Conservation (phyloP, 306 rosid genomes). For the Cyamopsis tetragonoloba region DNA sequence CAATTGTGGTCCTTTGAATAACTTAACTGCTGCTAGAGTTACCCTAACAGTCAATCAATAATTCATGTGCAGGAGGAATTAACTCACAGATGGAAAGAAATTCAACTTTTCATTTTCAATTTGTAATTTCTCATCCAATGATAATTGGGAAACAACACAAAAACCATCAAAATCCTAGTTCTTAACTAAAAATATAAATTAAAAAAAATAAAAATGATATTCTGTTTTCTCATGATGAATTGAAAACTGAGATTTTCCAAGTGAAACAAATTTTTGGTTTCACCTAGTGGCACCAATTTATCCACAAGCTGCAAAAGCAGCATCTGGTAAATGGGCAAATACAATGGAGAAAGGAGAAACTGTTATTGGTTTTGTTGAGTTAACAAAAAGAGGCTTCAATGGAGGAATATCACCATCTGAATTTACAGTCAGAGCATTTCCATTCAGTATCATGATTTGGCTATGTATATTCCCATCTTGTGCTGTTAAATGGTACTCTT, state of each 20-base stretch:
- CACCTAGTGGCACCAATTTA: slow-evolving; percentile 21
- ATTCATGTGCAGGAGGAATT: background rate
- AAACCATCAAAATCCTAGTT: background rate
- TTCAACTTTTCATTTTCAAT: background rate
- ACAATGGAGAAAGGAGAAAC: slow-evolving; percentile 79
- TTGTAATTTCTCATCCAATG: background rate
- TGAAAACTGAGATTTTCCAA: background rate
- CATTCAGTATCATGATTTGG: slow-evolving; percentile 76
- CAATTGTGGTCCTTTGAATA: no score
- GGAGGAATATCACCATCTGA: slow-evolving; percentile 66
- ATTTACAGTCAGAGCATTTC: slow-evolving; percentile 47
- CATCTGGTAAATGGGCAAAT: slow-evolving; percentile 67
- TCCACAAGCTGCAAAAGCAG: slow-evolving; percentile 53
- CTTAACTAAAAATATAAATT: background rate
- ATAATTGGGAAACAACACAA: background rate
- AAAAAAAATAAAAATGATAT: background rate
- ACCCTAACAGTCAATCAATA: background rate
- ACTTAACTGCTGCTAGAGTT: no score
- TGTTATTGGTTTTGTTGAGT: slow-evolving; percentile 50
- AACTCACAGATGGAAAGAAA: background rate
- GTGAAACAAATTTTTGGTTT: slow-evolving; percentile 38
- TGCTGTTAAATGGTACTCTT: slow-evolving; percentile 81
- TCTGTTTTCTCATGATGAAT: slow-evolving; percentile 9
- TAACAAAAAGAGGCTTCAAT: slow-evolving; percentile 54
- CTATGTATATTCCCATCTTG: slow-evolving; percentile 64